Evolutionary conservation across 2,329 filamentous ascomycete species (phyloP).

Genomic region (Talaromyces pinophilus): DNA sequence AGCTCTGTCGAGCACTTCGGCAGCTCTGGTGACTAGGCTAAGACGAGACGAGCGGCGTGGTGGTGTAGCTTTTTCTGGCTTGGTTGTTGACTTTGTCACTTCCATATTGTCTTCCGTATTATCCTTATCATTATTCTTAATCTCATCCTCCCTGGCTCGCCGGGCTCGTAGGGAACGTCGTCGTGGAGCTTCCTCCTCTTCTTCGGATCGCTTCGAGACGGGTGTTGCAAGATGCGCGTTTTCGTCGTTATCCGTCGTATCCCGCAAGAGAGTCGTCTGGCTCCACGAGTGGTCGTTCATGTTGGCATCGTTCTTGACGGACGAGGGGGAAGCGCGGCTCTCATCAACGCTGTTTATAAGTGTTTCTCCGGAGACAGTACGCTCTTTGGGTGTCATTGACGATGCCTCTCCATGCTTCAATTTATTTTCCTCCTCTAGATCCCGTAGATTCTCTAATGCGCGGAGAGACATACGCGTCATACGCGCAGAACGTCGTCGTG

Average conservation of each 20-base stretch:
- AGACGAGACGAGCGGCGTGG: conserved; percentile 49
- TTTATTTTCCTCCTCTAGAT: conserved; percentile 29
- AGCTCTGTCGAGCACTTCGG: conserved; percentile 52
- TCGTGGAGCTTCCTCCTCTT: conserved; percentile 30
- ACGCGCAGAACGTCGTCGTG: conserved; percentile 41
- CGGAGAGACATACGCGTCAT: conserved; percentile 43
- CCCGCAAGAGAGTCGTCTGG: conserved; percentile 28
- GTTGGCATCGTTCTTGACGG: conserved; percentile 44
- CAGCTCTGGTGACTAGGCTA: conserved; percentile 44
- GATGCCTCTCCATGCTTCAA: conserved; percentile 25
- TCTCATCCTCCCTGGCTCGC: conserved; percentile 33
- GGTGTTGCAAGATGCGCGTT: conserved; percentile 38
- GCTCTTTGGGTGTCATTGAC: conserved; percentile 32
- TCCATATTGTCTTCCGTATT: background rate
- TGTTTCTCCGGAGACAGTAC: conserved; percentile 35
- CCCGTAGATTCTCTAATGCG: conserved; percentile 33
- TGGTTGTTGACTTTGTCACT: conserved; percentile 28
- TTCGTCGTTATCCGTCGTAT: conserved; percentile 29
- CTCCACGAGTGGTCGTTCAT: conserved; percentile 42
- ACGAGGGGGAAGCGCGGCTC: conserved; percentile 39
- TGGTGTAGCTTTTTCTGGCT: conserved; percentile 25
- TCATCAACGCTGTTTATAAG: conserved; percentile 43
- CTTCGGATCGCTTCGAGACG: conserved; percentile 39
- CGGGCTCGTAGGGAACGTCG: conserved; percentile 37
- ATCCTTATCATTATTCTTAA: conserved; percentile 8